These are phyloP conservation scores for Chlorella vulgaris DNA, from an alignment of 139 green algal genomes.

Conservation along the genomic window DNA sequence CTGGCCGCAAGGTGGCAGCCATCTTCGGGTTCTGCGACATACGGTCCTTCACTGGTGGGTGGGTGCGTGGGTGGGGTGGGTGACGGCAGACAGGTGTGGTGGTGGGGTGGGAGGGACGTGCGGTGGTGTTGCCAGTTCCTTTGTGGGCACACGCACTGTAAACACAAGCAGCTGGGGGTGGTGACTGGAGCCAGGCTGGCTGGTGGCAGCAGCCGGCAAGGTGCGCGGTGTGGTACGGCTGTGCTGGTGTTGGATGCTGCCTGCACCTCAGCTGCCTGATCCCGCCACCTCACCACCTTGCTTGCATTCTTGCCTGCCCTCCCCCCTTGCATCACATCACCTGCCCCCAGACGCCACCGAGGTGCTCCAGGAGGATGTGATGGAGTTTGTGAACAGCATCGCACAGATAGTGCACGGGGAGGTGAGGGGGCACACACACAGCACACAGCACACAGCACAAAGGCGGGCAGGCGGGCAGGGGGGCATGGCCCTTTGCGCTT, in stretches of 20 bases:
- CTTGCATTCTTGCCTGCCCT: not conserved
- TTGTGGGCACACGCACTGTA: too few species aligned
- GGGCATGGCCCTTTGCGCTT: not conserved
- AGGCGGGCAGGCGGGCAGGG: not conserved
- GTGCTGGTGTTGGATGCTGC: too few species aligned
- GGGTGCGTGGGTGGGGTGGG: not conserved
- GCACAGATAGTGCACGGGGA: slow-evolving; percentile 92
- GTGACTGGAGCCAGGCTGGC: too few species aligned
- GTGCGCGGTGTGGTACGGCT: too few species aligned
- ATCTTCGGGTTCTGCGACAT: slow-evolving; percentile 99
- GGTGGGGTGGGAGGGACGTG: too few species aligned
- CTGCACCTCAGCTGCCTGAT: not conserved
- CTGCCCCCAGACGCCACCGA: slow-evolving; percentile 83
- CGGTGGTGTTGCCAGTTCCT: too few species aligned
- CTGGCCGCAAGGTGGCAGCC: slow-evolving; percentile 81
- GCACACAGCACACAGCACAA: too few species aligned
- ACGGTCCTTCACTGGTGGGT: slow-evolving; percentile 81
- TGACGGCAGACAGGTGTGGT: too few species aligned
- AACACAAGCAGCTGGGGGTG: too few species aligned
- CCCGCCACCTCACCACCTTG: not conserved
- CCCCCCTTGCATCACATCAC: not conserved
- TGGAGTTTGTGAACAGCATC: slow-evolving; percentile 99
- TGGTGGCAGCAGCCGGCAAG: too few species aligned
- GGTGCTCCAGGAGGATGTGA: slow-evolving; percentile 93
- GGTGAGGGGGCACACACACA: slow-evolving; percentile 10